Base-by-base conservation (phyloP, 2,329 filamentous ascomycete species). In the Coniella vitis region DNA sequence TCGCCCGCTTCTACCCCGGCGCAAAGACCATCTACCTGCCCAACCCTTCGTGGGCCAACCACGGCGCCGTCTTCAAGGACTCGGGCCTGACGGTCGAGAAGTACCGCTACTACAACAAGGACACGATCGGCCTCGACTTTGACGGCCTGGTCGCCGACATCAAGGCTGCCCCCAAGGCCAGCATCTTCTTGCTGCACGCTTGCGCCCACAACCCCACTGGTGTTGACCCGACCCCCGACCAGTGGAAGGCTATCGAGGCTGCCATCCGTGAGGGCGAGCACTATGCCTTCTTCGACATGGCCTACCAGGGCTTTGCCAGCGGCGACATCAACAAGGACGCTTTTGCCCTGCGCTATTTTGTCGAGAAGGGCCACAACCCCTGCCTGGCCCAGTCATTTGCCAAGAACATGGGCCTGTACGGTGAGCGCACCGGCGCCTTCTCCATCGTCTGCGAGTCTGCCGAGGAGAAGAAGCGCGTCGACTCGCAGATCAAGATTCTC, bases 331-430 rank as follows among this genome's bases (percentile, higher is more conserved):
- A 94, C 76, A 84, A 84, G 70, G 91, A 98, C 67, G 93, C 93
- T 56, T 97, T 91, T 66, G 88, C 93, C 54, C 79, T 97, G 58
- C 84, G 93, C 59, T 78, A 96, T 78, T 98, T 98, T 68, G 83
- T 96, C 67, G 79, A 89, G 72, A 76, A 96, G 73, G 91, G 91
- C 61, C 90, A 95, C 75, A 81, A 89, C 65, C 82, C 93, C 65
- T 84, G 83, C 64, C 82, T 97, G 55, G 85, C 87, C 62, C 91
- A 97, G 75, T 93, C 87, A 47, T 97, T 97, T 69, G 91, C 91
- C 68, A 97, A 97, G 86, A 98, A 98, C 81, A 97, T 98, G 91
- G 93, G 93, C 73, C 87, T 98, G 55, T 97, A 98, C 67, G 93
- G 93, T 66, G 93, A 98, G 79, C 91, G 93, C 73, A 89, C 95